Conservation (phyloP, 1,284 basidiomycete species). For the Abortiporus biennis region DNA sequence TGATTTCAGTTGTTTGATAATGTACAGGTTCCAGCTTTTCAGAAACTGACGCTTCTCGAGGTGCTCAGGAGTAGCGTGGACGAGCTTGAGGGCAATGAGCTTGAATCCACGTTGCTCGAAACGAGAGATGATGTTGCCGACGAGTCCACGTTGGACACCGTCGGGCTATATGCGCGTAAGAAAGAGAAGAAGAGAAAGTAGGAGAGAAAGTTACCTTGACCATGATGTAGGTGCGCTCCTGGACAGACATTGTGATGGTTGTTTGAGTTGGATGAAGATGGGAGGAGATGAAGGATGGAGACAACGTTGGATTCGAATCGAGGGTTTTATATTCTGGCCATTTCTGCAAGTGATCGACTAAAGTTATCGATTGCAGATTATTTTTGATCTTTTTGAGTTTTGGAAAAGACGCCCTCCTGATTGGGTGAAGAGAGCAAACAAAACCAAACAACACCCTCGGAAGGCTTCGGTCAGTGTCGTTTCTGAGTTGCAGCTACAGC, state of each 20-base stretch:
- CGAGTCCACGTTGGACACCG: conserved; percentile 93
- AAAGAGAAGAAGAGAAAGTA: conserved; percentile 1
- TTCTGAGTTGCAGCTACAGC: conserved; percentile 10
- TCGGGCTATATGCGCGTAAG: conserved; percentile 67
- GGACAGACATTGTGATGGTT: conserved; percentile 43
- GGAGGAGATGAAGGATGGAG: conserved; percentile 25
- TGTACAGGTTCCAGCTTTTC: background rate
- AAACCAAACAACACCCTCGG: conserved; percentile 25
- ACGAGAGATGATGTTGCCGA: conserved; percentile 89
- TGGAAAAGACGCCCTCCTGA: too few species aligned
- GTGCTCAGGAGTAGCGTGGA: conserved; percentile 70
- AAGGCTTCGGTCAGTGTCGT: conserved; percentile 15
- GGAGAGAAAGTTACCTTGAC: conserved; percentile 56
- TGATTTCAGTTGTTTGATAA: conserved; percentile 1
- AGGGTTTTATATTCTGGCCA: conserved; percentile 28
- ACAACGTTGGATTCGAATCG: conserved; percentile 20
- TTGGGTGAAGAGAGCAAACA: conserved; percentile 30
- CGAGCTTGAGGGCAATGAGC: conserved; percentile 85
- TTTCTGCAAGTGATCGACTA: conserved; percentile 22
- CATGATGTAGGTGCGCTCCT: conserved; percentile 87
- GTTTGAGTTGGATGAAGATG: conserved; percentile 21
- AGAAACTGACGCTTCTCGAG: conserved; percentile 73
- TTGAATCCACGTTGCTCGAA: conserved; percentile 98
- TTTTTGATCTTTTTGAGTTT: too few species aligned
- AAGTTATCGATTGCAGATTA: too few species aligned